A percentile compares a stretch with the other conserved stretches of the same genome.
Evolutionary conservation across 306 rosid genomes (phyloP).

Genomic region (Dryas octopetala): DNA sequence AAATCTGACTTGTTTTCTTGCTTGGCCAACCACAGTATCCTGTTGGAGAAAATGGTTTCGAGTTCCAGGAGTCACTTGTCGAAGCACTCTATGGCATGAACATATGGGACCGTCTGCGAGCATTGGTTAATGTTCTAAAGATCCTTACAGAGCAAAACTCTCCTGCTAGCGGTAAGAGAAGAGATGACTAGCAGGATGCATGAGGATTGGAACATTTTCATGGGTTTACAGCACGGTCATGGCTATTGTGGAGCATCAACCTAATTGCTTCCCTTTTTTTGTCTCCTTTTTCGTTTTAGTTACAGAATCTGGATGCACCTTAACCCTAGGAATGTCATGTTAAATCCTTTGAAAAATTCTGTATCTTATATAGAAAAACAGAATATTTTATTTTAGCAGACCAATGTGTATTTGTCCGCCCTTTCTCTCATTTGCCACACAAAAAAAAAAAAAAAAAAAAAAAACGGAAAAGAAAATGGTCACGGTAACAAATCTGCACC

Average conservation of each 20-base stretch:
- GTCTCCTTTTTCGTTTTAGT: constrained; percentile 7
- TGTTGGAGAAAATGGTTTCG: constrained; percentile 75
- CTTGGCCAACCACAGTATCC: constrained; percentile 64
- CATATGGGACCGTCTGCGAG: constrained; percentile 87
- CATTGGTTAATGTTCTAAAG: constrained; percentile 73
- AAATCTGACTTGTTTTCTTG: constrained; percentile 7
- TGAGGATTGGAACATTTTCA: constrained; percentile 9
- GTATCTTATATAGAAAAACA: neutral
- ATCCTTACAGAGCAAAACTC: constrained; percentile 61
- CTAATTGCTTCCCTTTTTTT: neutral
- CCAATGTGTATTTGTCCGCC: neutral
- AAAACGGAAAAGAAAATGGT: too few relatives aligned
- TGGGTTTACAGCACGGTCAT: neutral
- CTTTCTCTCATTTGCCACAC: neutral
- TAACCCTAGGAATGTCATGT: neutral
- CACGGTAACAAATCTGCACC: too few relatives aligned
- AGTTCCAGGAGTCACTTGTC: constrained; percentile 80
- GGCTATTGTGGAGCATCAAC: constrained; percentile 1
- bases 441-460: too few relatives aligned
- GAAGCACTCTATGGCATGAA: constrained; percentile 76
- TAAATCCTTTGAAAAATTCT: neutral
- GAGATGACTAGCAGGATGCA: constrained; percentile 31
- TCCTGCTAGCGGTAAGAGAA: constrained; percentile 32
- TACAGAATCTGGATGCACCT: neutral
- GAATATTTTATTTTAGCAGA: neutral